These are phyloP conservation scores for Cyberlindnera subsufficiens DNA, from an alignment of 805 yeast species.

Conservation along the genomic window DNA sequence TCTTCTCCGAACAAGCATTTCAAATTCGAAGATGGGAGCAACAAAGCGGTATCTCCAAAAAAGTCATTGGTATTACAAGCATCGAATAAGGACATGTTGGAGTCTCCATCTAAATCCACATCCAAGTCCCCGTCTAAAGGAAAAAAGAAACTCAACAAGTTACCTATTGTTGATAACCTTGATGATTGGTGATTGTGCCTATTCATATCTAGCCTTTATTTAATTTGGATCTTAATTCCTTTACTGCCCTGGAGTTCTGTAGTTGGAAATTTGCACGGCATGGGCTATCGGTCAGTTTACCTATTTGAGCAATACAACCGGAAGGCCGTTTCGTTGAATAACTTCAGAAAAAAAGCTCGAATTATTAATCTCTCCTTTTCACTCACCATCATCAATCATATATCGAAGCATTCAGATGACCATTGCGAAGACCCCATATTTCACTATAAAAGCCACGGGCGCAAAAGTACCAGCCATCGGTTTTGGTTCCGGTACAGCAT, in stretches of 20 bases:
- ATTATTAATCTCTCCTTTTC: no score
- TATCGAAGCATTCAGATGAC: slow-evolving; percentile 2
- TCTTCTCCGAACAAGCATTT: slow-evolving; percentile 16
- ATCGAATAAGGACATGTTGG: neutral
- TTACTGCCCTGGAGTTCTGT: neutral
- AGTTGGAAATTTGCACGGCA: no score
- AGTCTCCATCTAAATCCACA: slow-evolving; percentile 13
- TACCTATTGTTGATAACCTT: slow-evolving; percentile 6
- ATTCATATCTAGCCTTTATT: no score
- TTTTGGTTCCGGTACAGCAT: slow-evolving; percentile 40
- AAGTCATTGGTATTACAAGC: neutral
- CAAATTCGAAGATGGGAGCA: slow-evolving; percentile 12
- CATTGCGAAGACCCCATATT: slow-evolving; percentile 14
- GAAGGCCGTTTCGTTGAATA: no score
- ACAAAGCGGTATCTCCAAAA: slow-evolving; percentile 6
- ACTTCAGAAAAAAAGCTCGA: no score
- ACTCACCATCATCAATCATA: no score
- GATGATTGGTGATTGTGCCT: neutral
- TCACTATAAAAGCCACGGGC: slow-evolving; percentile 31
- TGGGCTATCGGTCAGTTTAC: no score
- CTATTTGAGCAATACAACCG: no score
- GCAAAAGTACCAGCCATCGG: slow-evolving; percentile 38
- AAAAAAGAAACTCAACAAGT: slow-evolving; percentile 12
- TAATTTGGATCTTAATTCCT: neutral
- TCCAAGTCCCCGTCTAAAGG: slow-evolving; percentile 12